Conservation (phyloP, 345 rosid genomes). For the Passiflora organensis region DNA sequence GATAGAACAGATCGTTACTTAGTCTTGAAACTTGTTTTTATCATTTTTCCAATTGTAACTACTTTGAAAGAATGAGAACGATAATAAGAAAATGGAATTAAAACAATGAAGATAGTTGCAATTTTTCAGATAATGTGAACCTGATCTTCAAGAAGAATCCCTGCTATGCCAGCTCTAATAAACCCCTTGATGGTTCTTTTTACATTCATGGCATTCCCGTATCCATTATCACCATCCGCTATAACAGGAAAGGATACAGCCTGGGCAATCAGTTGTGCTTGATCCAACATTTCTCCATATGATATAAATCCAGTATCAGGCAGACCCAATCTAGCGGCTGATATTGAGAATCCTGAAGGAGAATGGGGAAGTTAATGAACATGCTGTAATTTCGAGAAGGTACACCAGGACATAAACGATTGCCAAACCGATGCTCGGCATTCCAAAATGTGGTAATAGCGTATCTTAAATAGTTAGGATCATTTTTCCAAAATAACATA, state of each 20-base stretch:
- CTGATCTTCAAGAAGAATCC: constrained; percentile 84
- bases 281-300: constrained; percentile 90
- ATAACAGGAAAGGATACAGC: constrained; percentile 75
- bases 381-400: background rate
- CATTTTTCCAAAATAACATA: no score
- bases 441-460: no score
- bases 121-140: constrained; percentile 19
- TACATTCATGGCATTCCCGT: constrained; percentile 77
- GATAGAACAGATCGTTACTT: no score
- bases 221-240: constrained; percentile 86
- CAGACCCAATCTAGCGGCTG: constrained; percentile 74
- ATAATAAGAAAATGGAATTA: no score
- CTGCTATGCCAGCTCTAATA: constrained; percentile 81
- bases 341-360: constrained; percentile 66
- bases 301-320: constrained; percentile 71
- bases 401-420: background rate
- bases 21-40: no score
- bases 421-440: no score
- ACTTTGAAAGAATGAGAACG: no score
- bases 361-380: background rate
- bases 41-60: no score
- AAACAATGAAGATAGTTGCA: no score
- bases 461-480: no score
- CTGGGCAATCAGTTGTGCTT: constrained; percentile 67
- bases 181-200: constrained; percentile 82